These are phyloP conservation scores for Cutaneotrichosporon cutaneum DNA, from an alignment of 1,284 basidiomycete species.

Conservation along the genomic window DNA sequence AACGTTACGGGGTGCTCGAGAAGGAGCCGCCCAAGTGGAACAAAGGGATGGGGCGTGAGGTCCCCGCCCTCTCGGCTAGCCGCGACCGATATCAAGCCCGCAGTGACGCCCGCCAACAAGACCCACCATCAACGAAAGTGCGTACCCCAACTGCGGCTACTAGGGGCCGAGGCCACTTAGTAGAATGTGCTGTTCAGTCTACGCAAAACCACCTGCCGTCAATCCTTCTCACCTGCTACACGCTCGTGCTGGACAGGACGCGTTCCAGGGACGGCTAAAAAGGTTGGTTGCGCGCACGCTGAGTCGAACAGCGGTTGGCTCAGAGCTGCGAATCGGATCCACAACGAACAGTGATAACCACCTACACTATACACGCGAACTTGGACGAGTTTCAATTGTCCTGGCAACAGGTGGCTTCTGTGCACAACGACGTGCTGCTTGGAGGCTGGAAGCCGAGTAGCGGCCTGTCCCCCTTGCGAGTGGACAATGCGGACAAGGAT, in stretches of 20 bases:
- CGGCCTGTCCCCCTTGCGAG: too few relatives aligned
- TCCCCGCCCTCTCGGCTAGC: background rate
- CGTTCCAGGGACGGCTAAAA: background rate
- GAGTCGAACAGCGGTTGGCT: conserved; percentile 2
- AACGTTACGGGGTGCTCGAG: background rate
- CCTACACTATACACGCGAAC: conserved; percentile 1
- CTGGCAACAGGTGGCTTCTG: too few relatives aligned
- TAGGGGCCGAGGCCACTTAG: background rate
- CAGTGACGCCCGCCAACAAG: background rate
- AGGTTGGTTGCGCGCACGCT: background rate
- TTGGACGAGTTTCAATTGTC: background rate
- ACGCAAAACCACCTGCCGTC: too few relatives aligned
- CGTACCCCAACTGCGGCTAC: background rate
- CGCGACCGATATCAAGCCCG: background rate
- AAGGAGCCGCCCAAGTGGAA: background rate
- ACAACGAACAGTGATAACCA: conserved; percentile 2
- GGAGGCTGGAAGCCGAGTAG: too few relatives aligned
- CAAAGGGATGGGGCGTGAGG: background rate
- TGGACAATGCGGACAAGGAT: too few relatives aligned
- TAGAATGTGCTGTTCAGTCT: background rate
- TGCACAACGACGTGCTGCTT: too few relatives aligned
- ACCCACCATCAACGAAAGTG: background rate
- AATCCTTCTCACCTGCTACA: background rate
- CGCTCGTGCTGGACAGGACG: background rate
- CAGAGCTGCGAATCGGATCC: background rate